Conservation (phyloP, 495 filamentous ascomycete species). For the Penicillium arizonense region DNA sequence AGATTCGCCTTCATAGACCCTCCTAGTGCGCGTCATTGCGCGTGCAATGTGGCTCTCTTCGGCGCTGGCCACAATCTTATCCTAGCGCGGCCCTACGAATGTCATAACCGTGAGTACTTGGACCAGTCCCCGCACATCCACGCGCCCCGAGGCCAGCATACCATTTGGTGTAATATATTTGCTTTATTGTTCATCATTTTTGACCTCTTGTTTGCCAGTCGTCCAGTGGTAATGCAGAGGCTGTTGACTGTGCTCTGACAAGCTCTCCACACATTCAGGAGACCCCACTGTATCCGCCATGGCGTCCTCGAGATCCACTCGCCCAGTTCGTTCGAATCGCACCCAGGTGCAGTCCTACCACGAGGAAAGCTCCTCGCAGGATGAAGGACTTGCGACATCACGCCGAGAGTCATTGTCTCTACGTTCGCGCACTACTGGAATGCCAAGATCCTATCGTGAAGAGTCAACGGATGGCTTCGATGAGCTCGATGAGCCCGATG, state of each 20-base stretch:
- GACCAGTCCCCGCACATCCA: too few species aligned
- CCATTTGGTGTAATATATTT: too few species aligned
- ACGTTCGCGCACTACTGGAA: constrained; percentile 34
- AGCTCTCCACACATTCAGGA: too few species aligned
- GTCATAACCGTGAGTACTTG: too few species aligned
- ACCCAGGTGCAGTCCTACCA: constrained; percentile 39
- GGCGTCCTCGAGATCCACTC: constrained; percentile 26
- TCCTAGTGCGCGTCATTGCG: background rate
- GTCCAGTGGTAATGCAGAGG: too few species aligned
- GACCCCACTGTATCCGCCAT: constrained; percentile 13
- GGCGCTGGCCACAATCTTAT: constrained; percentile 3
- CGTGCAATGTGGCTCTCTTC: constrained; percentile 1
- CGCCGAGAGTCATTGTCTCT: constrained; percentile 27
- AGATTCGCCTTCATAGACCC: too few species aligned
- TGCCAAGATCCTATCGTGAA: constrained; percentile 43
- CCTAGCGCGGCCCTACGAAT: constrained; percentile 4
- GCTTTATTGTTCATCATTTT: too few species aligned
- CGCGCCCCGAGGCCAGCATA: too few species aligned
- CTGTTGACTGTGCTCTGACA: too few species aligned
- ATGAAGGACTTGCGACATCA: constrained; percentile 10
- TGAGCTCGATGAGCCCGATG: background rate
- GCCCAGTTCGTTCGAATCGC: constrained; percentile 40
- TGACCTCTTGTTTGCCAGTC: too few species aligned
- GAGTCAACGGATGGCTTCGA: constrained; percentile 38
- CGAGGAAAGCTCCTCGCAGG: constrained; percentile 38